Percentiles rank a stretch among this genome's conserved stretches.
Evolutionary conservation across 2,329 filamentous ascomycete genomes (phyloP).

Genomic region (Colletotrichum sp.): DNA sequence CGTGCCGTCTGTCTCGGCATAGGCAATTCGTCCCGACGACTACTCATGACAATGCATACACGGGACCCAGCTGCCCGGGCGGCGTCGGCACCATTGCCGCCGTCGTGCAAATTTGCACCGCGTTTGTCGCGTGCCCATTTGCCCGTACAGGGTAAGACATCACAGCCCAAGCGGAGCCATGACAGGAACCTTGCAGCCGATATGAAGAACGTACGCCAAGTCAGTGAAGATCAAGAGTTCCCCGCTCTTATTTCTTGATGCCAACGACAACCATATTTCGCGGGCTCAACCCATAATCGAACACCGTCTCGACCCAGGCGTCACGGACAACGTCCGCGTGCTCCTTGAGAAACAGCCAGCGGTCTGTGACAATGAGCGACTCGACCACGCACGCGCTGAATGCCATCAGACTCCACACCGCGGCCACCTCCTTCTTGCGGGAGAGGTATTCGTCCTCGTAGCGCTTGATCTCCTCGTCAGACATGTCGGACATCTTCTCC

Average conservation of each 20-base stretch:
- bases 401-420: conserved; percentile 95
- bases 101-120: neutral
- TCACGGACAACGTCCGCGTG: conserved; percentile 71
- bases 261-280: conserved; percentile 93
- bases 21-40: neutral
- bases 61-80: neutral
- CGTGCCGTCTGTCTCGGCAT: neutral
- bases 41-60: neutral
- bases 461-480: conserved; percentile 72
- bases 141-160: neutral
- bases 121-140: neutral
- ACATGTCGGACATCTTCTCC: conserved; percentile 70
- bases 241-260: conserved; percentile 65
- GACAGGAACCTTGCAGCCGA: neutral
- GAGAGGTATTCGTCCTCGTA: conserved; percentile 71
- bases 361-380: conserved; percentile 86
- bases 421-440: conserved; percentile 79
- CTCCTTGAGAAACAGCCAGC: conserved; percentile 86
- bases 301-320: conserved; percentile 92
- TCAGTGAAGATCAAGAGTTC: neutral
- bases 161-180: neutral
- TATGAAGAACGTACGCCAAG: neutral
- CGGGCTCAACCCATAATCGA: conserved; percentile 85
- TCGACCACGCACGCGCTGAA: conserved; percentile 91
- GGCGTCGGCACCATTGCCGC: neutral